A percentile compares a stretch with the other conserved stretches of the same genome.
These are phyloP conservation scores for Plasmodium malariae DNA, from an alignment of 169 alveolate species.

Conservation along the genomic window DNA sequence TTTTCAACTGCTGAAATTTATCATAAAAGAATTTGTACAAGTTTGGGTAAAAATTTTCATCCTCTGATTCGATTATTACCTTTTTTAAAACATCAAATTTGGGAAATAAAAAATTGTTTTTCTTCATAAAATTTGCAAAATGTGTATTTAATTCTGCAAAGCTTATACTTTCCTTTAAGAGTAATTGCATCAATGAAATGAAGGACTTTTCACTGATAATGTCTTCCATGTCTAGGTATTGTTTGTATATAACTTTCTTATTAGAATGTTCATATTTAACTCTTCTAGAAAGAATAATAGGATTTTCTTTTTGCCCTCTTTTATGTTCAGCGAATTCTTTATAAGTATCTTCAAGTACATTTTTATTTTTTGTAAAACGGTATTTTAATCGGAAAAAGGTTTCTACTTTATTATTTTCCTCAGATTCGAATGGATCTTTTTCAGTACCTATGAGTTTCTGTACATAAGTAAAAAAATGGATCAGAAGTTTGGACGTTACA, in stretches of 20 bases:
- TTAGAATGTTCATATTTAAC: constrained; percentile 20
- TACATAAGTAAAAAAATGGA: not conserved
- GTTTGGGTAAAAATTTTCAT: not conserved
- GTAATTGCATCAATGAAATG: not conserved
- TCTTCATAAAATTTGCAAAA: constrained; percentile 12
- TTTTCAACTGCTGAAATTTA: not conserved
- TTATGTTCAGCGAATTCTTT: not conserved
- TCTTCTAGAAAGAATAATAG: constrained; percentile 7
- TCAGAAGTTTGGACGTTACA: not conserved
- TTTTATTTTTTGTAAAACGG: constrained; percentile 10
- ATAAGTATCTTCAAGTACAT: constrained; percentile 1
- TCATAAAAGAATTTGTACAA: constrained; percentile 35
- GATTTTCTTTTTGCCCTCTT: not conserved
- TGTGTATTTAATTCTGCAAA: not conserved
- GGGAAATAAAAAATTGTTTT: not conserved
- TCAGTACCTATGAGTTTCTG: not conserved
- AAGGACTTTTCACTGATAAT: constrained; percentile 30
- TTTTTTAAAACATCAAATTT: constrained; percentile 14
- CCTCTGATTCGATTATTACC: not conserved
- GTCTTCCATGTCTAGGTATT: constrained; percentile 1
- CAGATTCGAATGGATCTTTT: not conserved
- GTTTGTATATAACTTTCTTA: not conserved
- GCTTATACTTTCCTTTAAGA: constrained; percentile 7
- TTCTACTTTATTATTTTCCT: constrained; percentile 22
- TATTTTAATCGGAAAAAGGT: constrained; percentile 18